Percentiles rank a stretch among this genome's conserved stretches.
Conservation (phyloP, 2,329 filamentous ascomycete genomes). For the Trichoderma arundinaceum region DNA sequence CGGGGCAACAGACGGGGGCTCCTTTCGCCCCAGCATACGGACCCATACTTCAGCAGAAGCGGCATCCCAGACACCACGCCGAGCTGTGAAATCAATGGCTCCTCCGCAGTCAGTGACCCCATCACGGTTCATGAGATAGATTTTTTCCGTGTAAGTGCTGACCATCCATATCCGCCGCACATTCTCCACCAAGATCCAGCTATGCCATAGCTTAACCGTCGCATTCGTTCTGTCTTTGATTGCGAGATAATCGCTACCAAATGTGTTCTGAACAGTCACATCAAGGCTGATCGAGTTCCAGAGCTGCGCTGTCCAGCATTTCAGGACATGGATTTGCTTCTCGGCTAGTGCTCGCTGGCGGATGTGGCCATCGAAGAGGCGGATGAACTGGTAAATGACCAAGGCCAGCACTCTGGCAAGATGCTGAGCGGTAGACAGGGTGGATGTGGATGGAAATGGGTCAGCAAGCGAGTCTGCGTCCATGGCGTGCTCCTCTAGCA, state of each 20-base stretch:
- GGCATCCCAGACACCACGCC: constrained; percentile 40
- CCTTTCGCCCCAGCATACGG: constrained; percentile 18
- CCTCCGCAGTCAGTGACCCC: constrained; percentile 34
- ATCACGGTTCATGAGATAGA: constrained; percentile 35
- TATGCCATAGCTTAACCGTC: constrained; percentile 33
- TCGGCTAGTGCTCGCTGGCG: constrained; percentile 37
- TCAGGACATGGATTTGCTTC: constrained; percentile 28
- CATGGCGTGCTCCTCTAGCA: constrained; percentile 23
- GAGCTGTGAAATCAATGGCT: constrained; percentile 37
- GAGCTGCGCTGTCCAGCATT: constrained; percentile 33
- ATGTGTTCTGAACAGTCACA: constrained; percentile 33
- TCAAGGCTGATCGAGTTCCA: constrained; percentile 34
- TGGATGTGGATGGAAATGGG: not conserved
- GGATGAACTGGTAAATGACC: constrained; percentile 36
- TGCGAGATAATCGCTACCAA: constrained; percentile 8
- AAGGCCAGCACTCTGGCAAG: constrained; percentile 36
- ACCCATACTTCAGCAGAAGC: constrained; percentile 38
- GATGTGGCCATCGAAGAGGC: constrained; percentile 39
- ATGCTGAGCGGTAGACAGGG: constrained; percentile 30
- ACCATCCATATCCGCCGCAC: constrained; percentile 39
- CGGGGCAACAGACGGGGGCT: constrained; percentile 28
- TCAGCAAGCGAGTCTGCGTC: not conserved
- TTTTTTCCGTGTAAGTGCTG: constrained; percentile 32
- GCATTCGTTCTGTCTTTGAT: not conserved
- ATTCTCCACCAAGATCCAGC: constrained; percentile 41